These are phyloP conservation scores for Lablab purpureus DNA, from an alignment of 306 rosid genomes.

Conservation along the genomic window DNA sequence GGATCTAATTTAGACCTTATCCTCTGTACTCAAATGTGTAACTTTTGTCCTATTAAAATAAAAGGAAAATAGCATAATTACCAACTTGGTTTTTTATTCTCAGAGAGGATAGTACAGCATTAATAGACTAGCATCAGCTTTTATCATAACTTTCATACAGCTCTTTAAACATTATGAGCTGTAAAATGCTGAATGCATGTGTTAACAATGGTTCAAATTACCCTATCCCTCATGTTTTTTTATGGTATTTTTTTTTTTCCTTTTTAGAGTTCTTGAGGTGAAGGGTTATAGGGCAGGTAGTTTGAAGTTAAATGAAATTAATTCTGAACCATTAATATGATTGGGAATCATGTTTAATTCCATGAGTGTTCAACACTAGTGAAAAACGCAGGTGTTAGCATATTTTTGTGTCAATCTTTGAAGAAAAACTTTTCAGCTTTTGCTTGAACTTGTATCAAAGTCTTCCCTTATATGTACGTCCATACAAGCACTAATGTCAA, in stretches of 20 bases:
- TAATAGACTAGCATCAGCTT: background rate
- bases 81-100: background rate
- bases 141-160: conserved; percentile 2
- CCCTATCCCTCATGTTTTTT: background rate
- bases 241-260: background rate
- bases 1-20: background rate
- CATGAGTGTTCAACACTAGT: background rate
- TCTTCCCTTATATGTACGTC: no score
- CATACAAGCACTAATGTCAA: background rate
- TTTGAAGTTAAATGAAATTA: background rate
- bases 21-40: background rate
- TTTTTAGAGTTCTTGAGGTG: background rate
- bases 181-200: background rate
- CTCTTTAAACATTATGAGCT: conserved; percentile 3
- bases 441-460: no score
- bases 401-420: background rate
- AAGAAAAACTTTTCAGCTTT: background rate
- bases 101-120: background rate
- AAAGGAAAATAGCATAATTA: background rate
- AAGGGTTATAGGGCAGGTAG: background rate
- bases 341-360: background rate
- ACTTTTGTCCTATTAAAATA: background rate
- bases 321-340: background rate
- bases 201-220: background rate
- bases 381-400: no score